Base-by-base conservation (phyloP, 1,284 basidiomycete genomes). In the Ustanciosporium gigantosporum region DNA sequence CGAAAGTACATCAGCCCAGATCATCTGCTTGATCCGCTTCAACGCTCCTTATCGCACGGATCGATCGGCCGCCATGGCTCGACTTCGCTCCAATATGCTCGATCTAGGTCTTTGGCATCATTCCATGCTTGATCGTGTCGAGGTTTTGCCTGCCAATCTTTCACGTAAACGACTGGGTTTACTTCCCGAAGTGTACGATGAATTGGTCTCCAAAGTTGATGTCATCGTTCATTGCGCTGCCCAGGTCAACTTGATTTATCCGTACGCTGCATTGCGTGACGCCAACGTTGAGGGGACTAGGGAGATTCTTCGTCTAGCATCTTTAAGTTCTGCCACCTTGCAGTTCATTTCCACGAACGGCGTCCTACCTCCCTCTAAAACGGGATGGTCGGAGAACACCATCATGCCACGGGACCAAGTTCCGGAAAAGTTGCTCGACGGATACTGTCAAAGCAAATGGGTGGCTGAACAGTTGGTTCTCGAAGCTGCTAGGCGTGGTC, bases 401-500 rank as follows among this genome's bases (percentile, higher is more conserved):
- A 67, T 68, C 47, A 64, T 69, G 39, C 66, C 59, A 13, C 42
- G 74, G 25, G 67, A 77, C 15, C 55, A 74, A 43, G 73, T 77
- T 16, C 67, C 68, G 0, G 71, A 68, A 16, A 72, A 74, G 44
- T 52, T 79, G 31, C 61, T 74, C 31, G 76, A 78, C 44, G 77
- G 77, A 8, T 79, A 79, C 58, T 74, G 77, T 17, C 77, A 79
- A 64, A 78, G 73, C 36, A 79, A 78, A 51, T 79, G 77, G 77
- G 77, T 79, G 8, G 71, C 77, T 21, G 77, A 79, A 43, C 70
- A 70, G 61, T 67, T 79, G 11, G 74, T 73, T 22, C 41, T 64
- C 17, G 70, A 78, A 25, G 69, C 76, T 15, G 47, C 56, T 16
- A 51, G 52, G 25, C 67, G 77, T 14, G 77, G 77, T 4, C 45